A percentile compares a stretch with the other conserved stretches of the same genome.
Conservation (phyloP, 208 protist genomes). For the Leishmania aethiopica region DNA sequence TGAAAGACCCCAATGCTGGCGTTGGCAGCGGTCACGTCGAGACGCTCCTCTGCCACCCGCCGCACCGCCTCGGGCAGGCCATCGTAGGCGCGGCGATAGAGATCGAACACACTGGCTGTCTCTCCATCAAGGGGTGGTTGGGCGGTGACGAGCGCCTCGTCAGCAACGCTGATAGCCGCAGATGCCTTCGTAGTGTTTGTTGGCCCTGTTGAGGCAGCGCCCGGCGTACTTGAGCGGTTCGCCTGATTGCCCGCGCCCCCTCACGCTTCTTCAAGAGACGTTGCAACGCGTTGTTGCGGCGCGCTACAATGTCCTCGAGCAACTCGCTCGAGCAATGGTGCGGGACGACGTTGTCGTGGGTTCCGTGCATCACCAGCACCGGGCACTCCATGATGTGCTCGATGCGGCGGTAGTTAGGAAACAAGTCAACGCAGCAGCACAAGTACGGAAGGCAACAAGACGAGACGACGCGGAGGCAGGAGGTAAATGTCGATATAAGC, state of each 20-base stretch:
- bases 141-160: neutral
- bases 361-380: constrained; percentile 75
- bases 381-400: constrained; percentile 49
- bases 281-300: neutral
- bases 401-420: constrained; percentile 62
- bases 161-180: neutral
- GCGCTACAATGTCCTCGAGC: constrained; percentile 8
- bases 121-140: constrained; percentile 3
- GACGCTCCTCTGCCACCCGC: neutral
- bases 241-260: neutral
- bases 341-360: constrained; percentile 57
- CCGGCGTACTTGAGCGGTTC: neutral
- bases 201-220: neutral
- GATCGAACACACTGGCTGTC: constrained; percentile 13
- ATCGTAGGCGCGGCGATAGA: constrained; percentile 22
- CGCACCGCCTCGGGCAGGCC: constrained; percentile 7
- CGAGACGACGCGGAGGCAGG: constrained; percentile 54
- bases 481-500: constrained; percentile 76
- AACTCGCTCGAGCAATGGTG: constrained; percentile 54
- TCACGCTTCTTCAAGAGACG: constrained; percentile 1
- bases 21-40: constrained; percentile 11
- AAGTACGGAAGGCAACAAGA: constrained; percentile 32
- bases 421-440: constrained; percentile 54
- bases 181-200: constrained; percentile 6
- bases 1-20: constrained; percentile 36